phyloP scores from a whole-genome alignment of 495 filamentous ascomycete genomes.

The Zalerion maritima region DNA sequence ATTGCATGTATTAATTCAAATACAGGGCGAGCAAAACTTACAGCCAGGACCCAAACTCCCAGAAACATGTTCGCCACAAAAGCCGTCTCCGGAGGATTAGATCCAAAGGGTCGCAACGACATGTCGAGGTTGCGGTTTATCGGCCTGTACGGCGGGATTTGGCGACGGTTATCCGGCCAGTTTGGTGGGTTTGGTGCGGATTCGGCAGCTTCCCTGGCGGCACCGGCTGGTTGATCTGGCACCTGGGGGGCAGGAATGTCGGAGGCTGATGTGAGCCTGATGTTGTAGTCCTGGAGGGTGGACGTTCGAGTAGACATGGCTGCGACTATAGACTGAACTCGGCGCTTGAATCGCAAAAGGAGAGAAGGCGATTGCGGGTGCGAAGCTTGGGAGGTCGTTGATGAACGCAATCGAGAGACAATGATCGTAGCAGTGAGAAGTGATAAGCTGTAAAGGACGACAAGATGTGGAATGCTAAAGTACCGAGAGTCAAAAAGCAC shows the following conservation, averaged over 20 bases:
- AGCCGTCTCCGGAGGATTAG: slow-evolving; percentile 23
- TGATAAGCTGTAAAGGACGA: too few species aligned
- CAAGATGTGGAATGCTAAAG: too few species aligned
- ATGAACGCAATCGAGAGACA: too few species aligned
- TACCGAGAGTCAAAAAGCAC: too few species aligned
- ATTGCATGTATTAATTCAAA: not conserved
- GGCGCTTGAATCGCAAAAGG: too few species aligned
- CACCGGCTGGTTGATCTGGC: slow-evolving; percentile 11
- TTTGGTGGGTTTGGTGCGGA: slow-evolving; percentile 16
- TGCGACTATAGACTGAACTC: too few species aligned
- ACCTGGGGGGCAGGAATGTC: slow-evolving; percentile 7
- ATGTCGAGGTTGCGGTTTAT: slow-evolving; percentile 30
- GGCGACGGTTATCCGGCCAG: slow-evolving; percentile 33
- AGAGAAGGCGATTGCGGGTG: too few species aligned
- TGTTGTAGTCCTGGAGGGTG: slow-evolving; percentile 33
- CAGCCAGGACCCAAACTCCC: slow-evolving; percentile 36
- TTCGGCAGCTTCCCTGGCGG: too few species aligned
- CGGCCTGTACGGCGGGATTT: slow-evolving; percentile 35
- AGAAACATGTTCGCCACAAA: slow-evolving; percentile 39
- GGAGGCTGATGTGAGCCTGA: slow-evolving; percentile 23
- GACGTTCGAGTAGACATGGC: slow-evolving; percentile 14
- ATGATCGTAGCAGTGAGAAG: too few species aligned
- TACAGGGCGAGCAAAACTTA: slow-evolving; percentile 21
- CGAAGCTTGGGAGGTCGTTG: slow-evolving; percentile 22
- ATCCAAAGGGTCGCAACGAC: slow-evolving; percentile 25